A percentile compares a stretch with the other conserved stretches of the same genome.
phyloP scores from a whole-genome alignment of 768 basidiomycete species.

The Kwoniella europaea region DNA sequence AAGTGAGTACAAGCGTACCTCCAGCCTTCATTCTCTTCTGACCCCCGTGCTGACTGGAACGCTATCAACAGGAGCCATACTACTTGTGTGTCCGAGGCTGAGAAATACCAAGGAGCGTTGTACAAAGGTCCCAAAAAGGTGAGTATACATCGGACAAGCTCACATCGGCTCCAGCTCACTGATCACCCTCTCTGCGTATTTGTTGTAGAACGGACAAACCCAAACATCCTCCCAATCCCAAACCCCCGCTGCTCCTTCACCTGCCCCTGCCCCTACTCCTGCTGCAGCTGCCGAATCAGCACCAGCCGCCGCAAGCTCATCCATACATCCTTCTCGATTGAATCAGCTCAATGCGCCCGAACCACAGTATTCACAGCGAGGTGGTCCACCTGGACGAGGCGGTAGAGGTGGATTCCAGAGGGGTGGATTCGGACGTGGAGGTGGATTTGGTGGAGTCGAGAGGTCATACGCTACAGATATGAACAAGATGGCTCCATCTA shows the following conservation, averaged over 20 bases:
- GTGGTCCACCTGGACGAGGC: conserved; percentile 38
- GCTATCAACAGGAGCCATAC: conserved; percentile 63
- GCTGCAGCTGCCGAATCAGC: conserved; percentile 28
- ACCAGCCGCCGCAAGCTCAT: conserved; percentile 60
- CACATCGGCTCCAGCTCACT: too few species aligned
- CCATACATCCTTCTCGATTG: conserved; percentile 61
- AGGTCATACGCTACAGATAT: conserved; percentile 32
- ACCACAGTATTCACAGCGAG: conserved; percentile 30
- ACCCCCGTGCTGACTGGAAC: neutral
- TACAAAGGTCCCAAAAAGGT: conserved; percentile 79
- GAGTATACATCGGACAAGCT: conserved; percentile 21
- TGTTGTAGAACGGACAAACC: conserved; percentile 10
- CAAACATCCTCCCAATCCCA: neutral
- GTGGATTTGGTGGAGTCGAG: conserved; percentile 51
- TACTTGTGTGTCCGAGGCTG: conserved; percentile 83
- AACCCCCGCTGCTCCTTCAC: conserved; percentile 13
- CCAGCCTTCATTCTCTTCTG: neutral
- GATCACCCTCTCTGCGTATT: neutral
- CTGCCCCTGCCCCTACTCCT: conserved; percentile 25
- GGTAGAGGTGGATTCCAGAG: conserved; percentile 55
- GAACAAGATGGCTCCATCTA: conserved; percentile 33
- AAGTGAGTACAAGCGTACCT: conserved; percentile 60
- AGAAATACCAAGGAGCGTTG: conserved; percentile 86
- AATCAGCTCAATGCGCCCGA: conserved; percentile 42
- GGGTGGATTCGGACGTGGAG: conserved; percentile 56